These are phyloP conservation scores for Domatiomyces globalis DNA, from an alignment of 2,329 filamentous ascomycete genomes.

Conservation along the genomic window DNA sequence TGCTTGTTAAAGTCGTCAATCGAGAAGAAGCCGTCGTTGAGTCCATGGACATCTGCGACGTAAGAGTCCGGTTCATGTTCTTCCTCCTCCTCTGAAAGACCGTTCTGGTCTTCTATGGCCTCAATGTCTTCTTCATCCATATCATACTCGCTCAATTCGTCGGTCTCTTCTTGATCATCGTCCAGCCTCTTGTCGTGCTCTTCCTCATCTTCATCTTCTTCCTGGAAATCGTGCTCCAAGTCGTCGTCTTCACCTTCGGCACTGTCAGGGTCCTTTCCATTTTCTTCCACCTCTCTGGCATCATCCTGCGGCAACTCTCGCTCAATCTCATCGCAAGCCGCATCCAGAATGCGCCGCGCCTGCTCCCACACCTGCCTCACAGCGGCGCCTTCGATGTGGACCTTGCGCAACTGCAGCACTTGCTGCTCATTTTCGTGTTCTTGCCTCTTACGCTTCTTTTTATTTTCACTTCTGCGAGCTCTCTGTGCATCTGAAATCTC, in stretches of 20 bases:
- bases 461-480: slow-evolving; percentile 52
- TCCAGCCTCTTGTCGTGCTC: slow-evolving; percentile 5
- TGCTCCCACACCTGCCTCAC: slow-evolving; percentile 90
- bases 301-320: slow-evolving; percentile 22
- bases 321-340: slow-evolving; percentile 16
- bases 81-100: slow-evolving; percentile 22
- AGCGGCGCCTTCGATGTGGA: slow-evolving; percentile 78
- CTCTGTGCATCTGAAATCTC: slow-evolving; percentile 61
- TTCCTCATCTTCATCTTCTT: slow-evolving; percentile 7
- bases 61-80: slow-evolving; percentile 40
- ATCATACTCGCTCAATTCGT: slow-evolving; percentile 18
- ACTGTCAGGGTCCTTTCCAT: slow-evolving; percentile 5
- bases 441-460: slow-evolving; percentile 24
- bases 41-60: slow-evolving; percentile 60
- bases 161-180: slow-evolving; percentile 16
- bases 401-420: slow-evolving; percentile 62
- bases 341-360: slow-evolving; percentile 60
- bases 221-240: slow-evolving; percentile 3
- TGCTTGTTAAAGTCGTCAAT: slow-evolving; percentile 96
- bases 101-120: slow-evolving; percentile 25
- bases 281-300: slow-evolving; percentile 20
- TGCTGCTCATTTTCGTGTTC: slow-evolving; percentile 26
- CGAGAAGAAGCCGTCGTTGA: slow-evolving; percentile 97
- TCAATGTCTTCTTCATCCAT: slow-evolving; percentile 24
- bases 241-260: slow-evolving; percentile 6